Evolutionary conservation across 1,284 basidiomycete genomes (phyloP).

Genomic region (Phaffia rhodozyma): DNA sequence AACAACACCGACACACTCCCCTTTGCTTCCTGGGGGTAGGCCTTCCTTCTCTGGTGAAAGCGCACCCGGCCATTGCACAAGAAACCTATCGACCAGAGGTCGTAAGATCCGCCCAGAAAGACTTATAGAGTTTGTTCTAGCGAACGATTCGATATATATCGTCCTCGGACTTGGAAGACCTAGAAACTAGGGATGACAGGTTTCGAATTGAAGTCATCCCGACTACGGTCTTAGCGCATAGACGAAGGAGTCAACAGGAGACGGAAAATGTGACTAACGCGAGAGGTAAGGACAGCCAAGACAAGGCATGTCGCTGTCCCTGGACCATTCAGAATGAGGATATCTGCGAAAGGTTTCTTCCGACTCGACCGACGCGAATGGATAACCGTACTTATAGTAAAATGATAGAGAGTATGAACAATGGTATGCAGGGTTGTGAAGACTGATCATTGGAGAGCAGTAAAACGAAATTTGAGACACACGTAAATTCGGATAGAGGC

Average conservation of each 20-base stretch:
- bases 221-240: conserved; percentile 35
- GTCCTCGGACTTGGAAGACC: conserved; percentile 58
- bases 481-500: not conserved
- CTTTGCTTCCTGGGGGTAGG: not conserved
- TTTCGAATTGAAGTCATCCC: conserved; percentile 42
- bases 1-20: conserved; percentile 12
- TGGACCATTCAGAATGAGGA: conserved; percentile 85
- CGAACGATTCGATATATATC: conserved; percentile 91
- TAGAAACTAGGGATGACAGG: conserved; percentile 47
- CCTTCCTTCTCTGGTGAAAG: not conserved
- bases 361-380: conserved; percentile 11
- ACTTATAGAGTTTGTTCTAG: conserved; percentile 69
- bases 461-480: not conserved
- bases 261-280: conserved; percentile 44
- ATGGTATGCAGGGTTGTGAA: conserved; percentile 54
- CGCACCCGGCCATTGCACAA: conserved; percentile 59
- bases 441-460: conserved; percentile 26
- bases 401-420: conserved; percentile 42
- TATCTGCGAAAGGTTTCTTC: conserved; percentile 48
- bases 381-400: not conserved
- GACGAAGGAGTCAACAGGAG: not conserved
- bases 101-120: conserved; percentile 69
- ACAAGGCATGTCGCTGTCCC: conserved; percentile 84
- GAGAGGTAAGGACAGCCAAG: conserved; percentile 55
- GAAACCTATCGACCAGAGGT: conserved; percentile 58